Evolutionary conservation across 257 asterid species (phyloP), one percentile per base, ranked within the genome.

Genomic region (Solanum virginianum): DNA sequence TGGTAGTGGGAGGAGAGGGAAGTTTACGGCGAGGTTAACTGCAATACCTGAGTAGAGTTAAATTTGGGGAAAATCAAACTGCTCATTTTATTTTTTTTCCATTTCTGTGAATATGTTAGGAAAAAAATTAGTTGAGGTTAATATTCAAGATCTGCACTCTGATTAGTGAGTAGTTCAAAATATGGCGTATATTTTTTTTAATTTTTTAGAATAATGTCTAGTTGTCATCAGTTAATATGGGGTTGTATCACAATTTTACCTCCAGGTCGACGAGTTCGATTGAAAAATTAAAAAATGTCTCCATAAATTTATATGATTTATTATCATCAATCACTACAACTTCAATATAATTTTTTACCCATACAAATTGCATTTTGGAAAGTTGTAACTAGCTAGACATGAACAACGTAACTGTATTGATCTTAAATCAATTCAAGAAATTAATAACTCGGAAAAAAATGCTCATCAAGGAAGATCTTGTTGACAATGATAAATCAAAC

Each of bases 31-130:
- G 85, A 88, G 82, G 71, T 88, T 96, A 87, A 93, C 84, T 22
- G 93, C 94, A 54, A 96, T 96, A 56, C 98, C 95, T 6, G 99
- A 96, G 89, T 96, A 92, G 92, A 87, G 91, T 86, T 81, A 14
- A 68, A 87, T 87, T 24, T 54, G 66, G 54, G 14, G 41, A 2
- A 43, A 71, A 70, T 18, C 59, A 75, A 1, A 47, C 56, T 75
- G 62, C 7, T 68, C 75, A 32, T 49, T 70, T 10, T 26, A 26
- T 22, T 24, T 7, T 54, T 20, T 56, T 26, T 59, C 14, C 71
- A 32, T 54, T 29, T 20, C 22, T 86, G 91, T 86, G 85, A 60
- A 89, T 89, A 89, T 89, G 83, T 39, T 79, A 59, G 75, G 36
- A 69, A 39, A 18, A 45, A 69, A 39, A 18, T 49, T 24, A 22